Percentiles rank a stretch among this genome's conserved stretches.
phyloP scores from a whole-genome alignment of 768 basidiomycete species.

The Suillus discolor region DNA sequence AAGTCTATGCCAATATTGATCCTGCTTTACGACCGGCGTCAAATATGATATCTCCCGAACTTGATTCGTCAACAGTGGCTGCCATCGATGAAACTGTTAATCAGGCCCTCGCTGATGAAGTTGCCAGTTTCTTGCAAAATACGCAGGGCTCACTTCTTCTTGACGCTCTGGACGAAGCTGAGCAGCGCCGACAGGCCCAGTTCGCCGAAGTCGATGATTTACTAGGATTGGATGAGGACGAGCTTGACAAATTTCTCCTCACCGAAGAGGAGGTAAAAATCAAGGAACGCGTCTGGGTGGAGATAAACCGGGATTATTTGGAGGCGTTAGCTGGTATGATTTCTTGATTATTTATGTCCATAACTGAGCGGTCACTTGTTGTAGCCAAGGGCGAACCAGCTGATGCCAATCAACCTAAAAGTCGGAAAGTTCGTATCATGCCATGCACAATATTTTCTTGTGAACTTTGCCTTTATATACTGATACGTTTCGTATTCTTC shows the following conservation, averaged over 20 bases:
- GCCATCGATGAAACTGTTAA: constrained; percentile 64
- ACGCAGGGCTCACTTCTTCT: constrained; percentile 60
- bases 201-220: constrained; percentile 58
- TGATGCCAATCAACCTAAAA: constrained; percentile 52
- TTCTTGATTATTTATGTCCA: constrained; percentile 15
- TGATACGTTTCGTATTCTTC: constrained; percentile 16
- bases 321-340: constrained; percentile 74
- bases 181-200: constrained; percentile 60
- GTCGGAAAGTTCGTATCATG: constrained; percentile 76
- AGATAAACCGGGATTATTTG: constrained; percentile 89
- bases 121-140: constrained; percentile 64
- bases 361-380: constrained; percentile 45
- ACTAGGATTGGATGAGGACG: constrained; percentile 84
- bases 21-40: constrained; percentile 46
- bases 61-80: constrained; percentile 20
- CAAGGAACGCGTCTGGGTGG: constrained; percentile 94
- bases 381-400: constrained; percentile 69
- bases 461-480: constrained; percentile 19
- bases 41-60: constrained; percentile 16
- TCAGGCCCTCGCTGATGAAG: constrained; percentile 66
- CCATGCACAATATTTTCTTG: constrained; percentile 29
- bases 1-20: constrained; percentile 52
- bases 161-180: constrained; percentile 67
- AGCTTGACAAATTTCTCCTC: constrained; percentile 79
- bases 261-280: constrained; percentile 79